Percentiles rank a stretch among this genome's conserved stretches.
Evolutionary conservation across 2,329 filamentous ascomycete species (phyloP).

Genomic region (Chaetomiaceae sp.): DNA sequence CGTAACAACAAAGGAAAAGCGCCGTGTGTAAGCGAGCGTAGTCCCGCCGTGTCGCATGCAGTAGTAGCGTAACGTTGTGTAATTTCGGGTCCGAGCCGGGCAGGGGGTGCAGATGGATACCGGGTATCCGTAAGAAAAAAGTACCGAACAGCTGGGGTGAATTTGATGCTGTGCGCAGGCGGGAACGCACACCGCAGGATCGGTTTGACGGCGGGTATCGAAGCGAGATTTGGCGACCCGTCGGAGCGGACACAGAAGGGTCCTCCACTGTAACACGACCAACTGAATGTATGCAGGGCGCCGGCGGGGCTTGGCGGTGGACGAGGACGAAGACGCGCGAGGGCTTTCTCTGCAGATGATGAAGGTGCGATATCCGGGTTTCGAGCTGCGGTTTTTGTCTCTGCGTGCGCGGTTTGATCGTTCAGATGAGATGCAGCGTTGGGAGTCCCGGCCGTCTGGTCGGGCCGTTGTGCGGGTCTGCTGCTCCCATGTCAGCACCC

Average conservation of each 20-base stretch:
- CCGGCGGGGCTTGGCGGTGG: background rate
- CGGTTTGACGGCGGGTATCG: conserved; percentile 12
- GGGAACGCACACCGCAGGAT: conserved; percentile 12
- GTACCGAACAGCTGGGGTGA: conserved; percentile 11
- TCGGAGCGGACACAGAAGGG: background rate
- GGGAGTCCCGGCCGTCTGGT: conserved; percentile 9
- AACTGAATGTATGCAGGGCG: background rate
- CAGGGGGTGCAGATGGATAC: background rate
- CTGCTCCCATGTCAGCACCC: conserved; percentile 10
- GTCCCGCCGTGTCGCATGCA: background rate
- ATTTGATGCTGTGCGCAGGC: conserved; percentile 6
- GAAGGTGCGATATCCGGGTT: background rate
- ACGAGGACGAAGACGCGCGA: background rate
- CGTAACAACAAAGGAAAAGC: background rate
- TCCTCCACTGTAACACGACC: conserved; percentile 1
- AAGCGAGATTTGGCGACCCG: conserved; percentile 16
- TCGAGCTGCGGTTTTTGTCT: background rate
- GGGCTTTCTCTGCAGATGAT: no score
- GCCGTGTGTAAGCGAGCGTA: conserved; percentile 1
- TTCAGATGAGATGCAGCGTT: background rate
- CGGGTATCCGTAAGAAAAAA: no score
- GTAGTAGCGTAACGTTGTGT: background rate
- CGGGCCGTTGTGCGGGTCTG: conserved; percentile 6
- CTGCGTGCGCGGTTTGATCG: background rate
- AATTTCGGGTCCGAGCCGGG: background rate